These are phyloP conservation scores for Larix sibirica DNA, from an alignment of 83 land plant species.

Conservation along the genomic window DNA sequence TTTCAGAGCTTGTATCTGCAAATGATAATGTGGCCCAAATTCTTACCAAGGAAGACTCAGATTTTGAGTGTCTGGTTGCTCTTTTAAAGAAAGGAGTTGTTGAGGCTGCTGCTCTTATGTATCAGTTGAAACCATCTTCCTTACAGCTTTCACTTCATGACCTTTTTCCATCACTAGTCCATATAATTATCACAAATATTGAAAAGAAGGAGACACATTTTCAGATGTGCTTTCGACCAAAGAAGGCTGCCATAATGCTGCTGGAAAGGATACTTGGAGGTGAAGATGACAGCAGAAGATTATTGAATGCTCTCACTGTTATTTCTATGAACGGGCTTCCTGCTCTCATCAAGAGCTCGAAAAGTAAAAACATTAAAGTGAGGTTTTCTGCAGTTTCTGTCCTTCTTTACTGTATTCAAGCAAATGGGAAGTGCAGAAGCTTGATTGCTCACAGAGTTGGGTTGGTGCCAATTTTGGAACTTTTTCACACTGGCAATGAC, in stretches of 20 bases:
- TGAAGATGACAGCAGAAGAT: slow-evolving; percentile 34
- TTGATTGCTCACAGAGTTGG: slow-evolving; percentile 41
- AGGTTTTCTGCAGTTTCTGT: slow-evolving; percentile 37
- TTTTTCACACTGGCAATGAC: slow-evolving; percentile 52
- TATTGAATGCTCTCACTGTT: slow-evolving; percentile 34
- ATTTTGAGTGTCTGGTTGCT: slow-evolving; percentile 33
- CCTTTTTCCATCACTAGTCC: slow-evolving; percentile 42
- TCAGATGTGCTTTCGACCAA: slow-evolving; percentile 36
- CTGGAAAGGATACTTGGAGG: slow-evolving; percentile 43
- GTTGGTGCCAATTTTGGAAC: slow-evolving; percentile 43
- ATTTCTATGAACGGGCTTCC: slow-evolving; percentile 41
- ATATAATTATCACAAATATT: slow-evolving; percentile 25
- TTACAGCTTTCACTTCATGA: slow-evolving; percentile 36
- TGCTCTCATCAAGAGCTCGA: slow-evolving; percentile 38
- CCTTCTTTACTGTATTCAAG: slow-evolving; percentile 46
- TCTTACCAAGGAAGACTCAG: slow-evolving; percentile 35
- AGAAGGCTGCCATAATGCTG: slow-evolving; percentile 46
- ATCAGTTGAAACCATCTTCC: slow-evolving; percentile 39
- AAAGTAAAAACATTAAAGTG: slow-evolving; percentile 28
- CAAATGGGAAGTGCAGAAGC: slow-evolving; percentile 35
- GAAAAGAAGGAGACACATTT: slow-evolving; percentile 21
- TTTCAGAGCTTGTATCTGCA: slow-evolving; percentile 38
- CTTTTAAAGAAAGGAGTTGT: slow-evolving; percentile 40
- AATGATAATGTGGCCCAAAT: slow-evolving; percentile 37
- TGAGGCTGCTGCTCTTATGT: slow-evolving; percentile 43